Percentiles rank a stretch among this genome's conserved stretches.
These are phyloP conservation scores for Fraxinus ornus DNA, from an alignment of 305 asterid species.

Conservation along the genomic window DNA sequence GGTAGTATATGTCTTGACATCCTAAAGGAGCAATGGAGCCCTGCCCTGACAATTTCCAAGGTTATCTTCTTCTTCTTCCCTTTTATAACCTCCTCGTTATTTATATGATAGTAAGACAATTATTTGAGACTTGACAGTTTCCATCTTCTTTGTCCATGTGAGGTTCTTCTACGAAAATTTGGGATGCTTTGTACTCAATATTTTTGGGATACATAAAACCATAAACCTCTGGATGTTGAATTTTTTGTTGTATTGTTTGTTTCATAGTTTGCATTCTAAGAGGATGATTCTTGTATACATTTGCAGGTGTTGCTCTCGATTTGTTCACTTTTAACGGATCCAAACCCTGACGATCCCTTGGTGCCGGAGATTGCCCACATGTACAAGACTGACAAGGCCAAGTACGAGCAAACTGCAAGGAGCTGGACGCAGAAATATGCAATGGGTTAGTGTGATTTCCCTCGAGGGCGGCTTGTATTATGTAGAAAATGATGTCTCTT, in stretches of 20 bases:
- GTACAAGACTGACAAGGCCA: slow-evolving; percentile 64
- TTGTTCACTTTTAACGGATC: slow-evolving; percentile 46
- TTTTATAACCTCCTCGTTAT: not conserved
- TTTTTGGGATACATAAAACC: not conserved
- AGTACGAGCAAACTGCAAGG: slow-evolving; percentile 66
- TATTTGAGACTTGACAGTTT: not conserved
- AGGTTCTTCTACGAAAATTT: not conserved
- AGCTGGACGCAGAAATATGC: slow-evolving; percentile 76
- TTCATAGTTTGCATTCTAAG: not conserved
- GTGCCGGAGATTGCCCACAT: slow-evolving; percentile 69
- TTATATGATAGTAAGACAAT: not conserved
- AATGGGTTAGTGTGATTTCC: not conserved
- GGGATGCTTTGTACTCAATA: not conserved
- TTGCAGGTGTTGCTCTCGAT: slow-evolving; percentile 47
- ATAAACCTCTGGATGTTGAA: not conserved
- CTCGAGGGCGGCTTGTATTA: not conserved
- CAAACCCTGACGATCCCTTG: slow-evolving; percentile 64
- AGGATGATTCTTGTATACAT: not conserved
- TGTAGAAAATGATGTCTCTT: not conserved
- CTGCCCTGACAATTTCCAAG: slow-evolving; percentile 38
- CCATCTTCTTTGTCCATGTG: not conserved
- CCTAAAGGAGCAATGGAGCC: slow-evolving; percentile 42
- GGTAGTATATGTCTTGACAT: slow-evolving; percentile 38
- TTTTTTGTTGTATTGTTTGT: not conserved
- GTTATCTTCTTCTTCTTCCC: not conserved